Evolutionary conservation across 2,329 filamentous ascomycete species (phyloP).

Genomic region (Diaporthe vaccinii): DNA sequence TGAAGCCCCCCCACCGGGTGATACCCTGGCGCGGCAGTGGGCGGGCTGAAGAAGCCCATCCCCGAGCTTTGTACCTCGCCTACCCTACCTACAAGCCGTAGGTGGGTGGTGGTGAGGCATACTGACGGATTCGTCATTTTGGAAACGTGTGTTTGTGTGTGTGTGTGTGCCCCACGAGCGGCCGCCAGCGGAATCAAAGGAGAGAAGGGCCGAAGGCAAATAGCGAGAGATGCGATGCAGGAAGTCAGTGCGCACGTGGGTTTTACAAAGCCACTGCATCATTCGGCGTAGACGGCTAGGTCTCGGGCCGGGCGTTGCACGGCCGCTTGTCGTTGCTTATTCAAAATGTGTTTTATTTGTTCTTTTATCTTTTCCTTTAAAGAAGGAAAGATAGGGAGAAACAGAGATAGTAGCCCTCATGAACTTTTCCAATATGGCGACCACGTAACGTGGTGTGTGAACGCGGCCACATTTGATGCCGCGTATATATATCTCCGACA

Average conservation of each 20-base stretch:
- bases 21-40: slow-evolving; percentile 9
- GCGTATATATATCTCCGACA: not conserved
- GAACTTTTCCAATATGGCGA: too few species aligned
- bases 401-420: too few species aligned
- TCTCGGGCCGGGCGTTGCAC: not conserved
- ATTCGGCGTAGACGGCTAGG: not conserved
- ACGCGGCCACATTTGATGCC: not conserved
- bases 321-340: not conserved
- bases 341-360: not conserved
- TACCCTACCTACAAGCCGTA: not conserved
- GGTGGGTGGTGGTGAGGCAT: not conserved
- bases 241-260: not conserved
- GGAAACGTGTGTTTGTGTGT: too few species aligned
- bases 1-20: too few species aligned
- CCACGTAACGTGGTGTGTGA: not conserved
- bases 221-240: not conserved
- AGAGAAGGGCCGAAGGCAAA: not conserved
- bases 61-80: too few species aligned
- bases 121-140: not conserved
- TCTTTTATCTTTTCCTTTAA: not conserved
- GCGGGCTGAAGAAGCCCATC: not conserved
- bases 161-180: not conserved
- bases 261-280: too few species aligned
- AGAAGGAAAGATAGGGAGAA: too few species aligned
- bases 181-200: not conserved